Evolutionary conservation across 495 filamentous ascomycete species (phyloP), one percentile per base, ranked within the genome.

Genomic region (Tuber calosporum): DNA sequence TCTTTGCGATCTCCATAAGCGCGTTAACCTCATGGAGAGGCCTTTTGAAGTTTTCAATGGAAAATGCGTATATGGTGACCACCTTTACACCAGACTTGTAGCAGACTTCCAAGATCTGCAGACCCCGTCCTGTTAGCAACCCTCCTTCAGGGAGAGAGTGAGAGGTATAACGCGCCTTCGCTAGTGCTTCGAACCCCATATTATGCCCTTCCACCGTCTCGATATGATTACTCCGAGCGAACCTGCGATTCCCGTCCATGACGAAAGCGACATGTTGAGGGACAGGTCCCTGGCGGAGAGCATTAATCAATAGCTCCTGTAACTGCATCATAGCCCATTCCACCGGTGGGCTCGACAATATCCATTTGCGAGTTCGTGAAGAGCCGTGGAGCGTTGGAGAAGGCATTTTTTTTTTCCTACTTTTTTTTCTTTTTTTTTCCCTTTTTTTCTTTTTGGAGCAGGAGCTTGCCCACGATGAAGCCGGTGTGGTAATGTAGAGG

Each of bases 171-270:
- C 85, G 75, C 79, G 93, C 91, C 81, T 89, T 87, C 53, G 94
- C 96, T 58, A 99, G 85, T 34, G 95, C 93, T 84, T 99, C 95
- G 79, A 98, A 99, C 9, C 95, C 95, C 76, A 97, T 83, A 80
- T 95, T 92, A 82, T 99, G 95, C n/a, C 95, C 95, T 83, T 99
- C 93, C 48, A 97, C 90, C 0, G 93, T 97, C 86, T 99, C 95
- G 80, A 99, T 96, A 68, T 94, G 89, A 84, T 94, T 92, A 68
- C 85, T 90, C 69, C 92, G 86, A 1, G 95, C 95, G 83, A 95
- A 99, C 34, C 95, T 89, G 69, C 95, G 85, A 82, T 99, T 99
- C 48, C 95, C 95, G 83, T 99, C 95, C 96, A 98, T 98, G 72
- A 97, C 93, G 80, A 99, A 98, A 9, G 95, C 95, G 70, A 99